Base-by-base conservation (phyloP, 306 rosid genomes). In the Quercus gilva region DNA sequence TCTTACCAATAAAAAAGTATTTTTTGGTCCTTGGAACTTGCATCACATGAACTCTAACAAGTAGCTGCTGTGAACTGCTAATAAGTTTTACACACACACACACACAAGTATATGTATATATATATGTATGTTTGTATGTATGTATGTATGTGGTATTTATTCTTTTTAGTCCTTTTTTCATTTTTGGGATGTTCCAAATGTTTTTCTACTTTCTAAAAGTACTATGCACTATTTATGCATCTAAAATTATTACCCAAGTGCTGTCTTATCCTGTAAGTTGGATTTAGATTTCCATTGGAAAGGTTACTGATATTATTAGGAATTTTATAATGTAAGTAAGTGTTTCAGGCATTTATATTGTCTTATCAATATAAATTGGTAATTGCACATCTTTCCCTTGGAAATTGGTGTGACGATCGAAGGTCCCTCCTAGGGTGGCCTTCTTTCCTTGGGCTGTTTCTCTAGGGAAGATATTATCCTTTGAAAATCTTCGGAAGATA, bases 21-120 rank as follows among this genome's bases (percentile, higher is more conserved):
- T 28, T 28, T 61, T 28, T 29, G 69, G 69, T 63, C 43, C 31
- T 19, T 19, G 51, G 23, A n/a, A 19, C 72, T 6, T 19, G 52
- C 26, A n/a, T 68, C 41, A 35, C 35, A 12, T 37, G 11, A 33
- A 35, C 23, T 64, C 21, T 23, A 7, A 59, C 23, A 49, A 49
- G 17, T 59, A 23, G 65, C 29, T 21, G 26, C 26, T 59, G 65
- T 23, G 29, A 59, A 59, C 31, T 59, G 31, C 31, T 3, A 58
- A 58, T 58, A 0, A 25, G 5, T 58, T 58, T 7, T n/a, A 58
- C 7, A 6, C 43, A 37, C 0, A 37, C 43, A 35, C 43, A 35
- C 43, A 37, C 43, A 37, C 43, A 0, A 0, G 0, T 0, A 0
- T 2, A 0, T 7, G 0, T n/a, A 8, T 11, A 9, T 1, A 20